Base-by-base conservation (phyloP, 192 early-diverging fungal species). In the Linderina pennispora region DNA sequence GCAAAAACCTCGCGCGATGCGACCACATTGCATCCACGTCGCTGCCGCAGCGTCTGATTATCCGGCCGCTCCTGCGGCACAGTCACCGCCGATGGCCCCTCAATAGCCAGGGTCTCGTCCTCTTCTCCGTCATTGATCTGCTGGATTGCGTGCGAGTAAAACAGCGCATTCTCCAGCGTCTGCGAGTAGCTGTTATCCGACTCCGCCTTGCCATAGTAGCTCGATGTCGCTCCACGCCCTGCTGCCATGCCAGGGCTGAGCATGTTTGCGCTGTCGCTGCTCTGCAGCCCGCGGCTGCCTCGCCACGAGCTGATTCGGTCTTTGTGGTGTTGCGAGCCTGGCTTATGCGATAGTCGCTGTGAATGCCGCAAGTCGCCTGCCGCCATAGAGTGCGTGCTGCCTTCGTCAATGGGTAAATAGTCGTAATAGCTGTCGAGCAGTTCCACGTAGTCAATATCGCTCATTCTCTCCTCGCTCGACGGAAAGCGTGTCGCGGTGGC, bases 121-220 rank as follows among this genome's bases (percentile, higher is more conserved):
- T n/a, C n/a, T n/a, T 69, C 65, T 11, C 38, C 40, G 15, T 62
- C 55, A 22, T 55, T 49, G 39, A 70, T 62, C 55, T 70, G 54
- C 39, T 54, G 42, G 4, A 70, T 53, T 1, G 66, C 59, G 33
- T 62, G 58, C 50, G 66, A 70, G 41, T 70, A 70, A 32, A 70
- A 70, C 31, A 70, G 46, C 25, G 66, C 66, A 39, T 62, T 70
- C 23, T 70, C 66, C 33, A 70, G 50, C 49, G 54, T 70, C 46
- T 57, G 66, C 46, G 66, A 70, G 33, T 70, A 70, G 43, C 47
- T 62, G 59, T 47, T 51, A 21, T 40, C 50, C 2, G 36, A 18
- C 10, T 43, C 42, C 4, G 14, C 26, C 33, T 26, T 6, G 28
- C 50, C 50, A 16, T 26, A 36, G 9, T 34, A 15, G 28, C 33